A percentile compares a stretch with the other conserved stretches of the same genome.
Evolutionary conservation across 202 grass and related monocot genomes (phyloP).

Genomic region (Setaria italica): DNA sequence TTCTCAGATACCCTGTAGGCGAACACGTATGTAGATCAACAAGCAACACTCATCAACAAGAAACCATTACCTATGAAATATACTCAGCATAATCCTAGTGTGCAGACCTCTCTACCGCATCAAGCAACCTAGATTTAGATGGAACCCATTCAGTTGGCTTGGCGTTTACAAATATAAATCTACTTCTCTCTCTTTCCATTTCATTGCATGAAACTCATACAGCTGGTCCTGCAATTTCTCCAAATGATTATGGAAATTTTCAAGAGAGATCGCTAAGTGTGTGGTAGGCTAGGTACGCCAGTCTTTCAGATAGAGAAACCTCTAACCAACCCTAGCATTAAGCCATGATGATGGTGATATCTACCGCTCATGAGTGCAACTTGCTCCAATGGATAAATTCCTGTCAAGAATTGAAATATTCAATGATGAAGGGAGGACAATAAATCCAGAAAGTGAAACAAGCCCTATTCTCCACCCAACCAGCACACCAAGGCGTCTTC

Average conservation of each 20-base stretch:
- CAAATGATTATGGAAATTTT: slow-evolving; percentile 40
- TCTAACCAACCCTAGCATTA: slow-evolving; percentile 45
- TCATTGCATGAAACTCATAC: slow-evolving; percentile 40
- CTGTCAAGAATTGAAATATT: slow-evolving; percentile 50
- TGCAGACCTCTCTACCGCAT: slow-evolving; percentile 9
- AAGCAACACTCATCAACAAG: neutral
- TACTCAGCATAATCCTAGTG: slow-evolving; percentile 17
- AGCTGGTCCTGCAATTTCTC: slow-evolving; percentile 21
- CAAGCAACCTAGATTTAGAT: slow-evolving; percentile 34
- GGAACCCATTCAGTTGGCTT: slow-evolving; percentile 21
- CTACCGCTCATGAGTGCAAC: slow-evolving; percentile 39
- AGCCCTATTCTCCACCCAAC: slow-evolving; percentile 32
- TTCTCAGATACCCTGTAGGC: slow-evolving; percentile 15
- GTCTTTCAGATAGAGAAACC: slow-evolving; percentile 44
- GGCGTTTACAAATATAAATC: slow-evolving; percentile 29
- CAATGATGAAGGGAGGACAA: slow-evolving; percentile 36
- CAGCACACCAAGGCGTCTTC: slow-evolving; percentile 37
- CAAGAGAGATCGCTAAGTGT: slow-evolving; percentile 21
- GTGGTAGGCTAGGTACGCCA: slow-evolving; percentile 30
- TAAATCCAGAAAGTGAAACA: slow-evolving; percentile 58
- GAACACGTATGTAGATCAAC: slow-evolving; percentile 16
- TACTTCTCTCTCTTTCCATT: slow-evolving; percentile 22
- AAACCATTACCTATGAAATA: slow-evolving; percentile 26
- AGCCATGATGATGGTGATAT: slow-evolving; percentile 19
- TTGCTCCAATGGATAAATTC: slow-evolving; percentile 47